Base-by-base conservation (phyloP, 23 red algal genomes). In the Agarophyton chilense region DNA sequence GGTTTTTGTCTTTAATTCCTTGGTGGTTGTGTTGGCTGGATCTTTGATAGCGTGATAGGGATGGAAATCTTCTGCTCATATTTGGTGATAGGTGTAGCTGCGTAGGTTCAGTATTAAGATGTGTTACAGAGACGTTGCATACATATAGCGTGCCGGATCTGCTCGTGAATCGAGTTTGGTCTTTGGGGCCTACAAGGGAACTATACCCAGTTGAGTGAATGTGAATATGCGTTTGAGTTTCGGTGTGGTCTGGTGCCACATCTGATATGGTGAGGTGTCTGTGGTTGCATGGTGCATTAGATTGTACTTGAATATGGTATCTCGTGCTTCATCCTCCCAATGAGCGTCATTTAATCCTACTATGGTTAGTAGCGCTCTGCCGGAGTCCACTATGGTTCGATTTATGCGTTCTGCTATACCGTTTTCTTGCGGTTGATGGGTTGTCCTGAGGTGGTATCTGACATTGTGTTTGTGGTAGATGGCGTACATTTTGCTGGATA, bases 401-500 rank as follows among this genome's bases (percentile, higher is more conserved):
- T 87, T 76, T 1, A 76, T 10, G 0, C 66, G 64, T 46, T 87
- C 83, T 14, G 83, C 83, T 22, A 40, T 36, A 4, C 35, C 31
- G 17, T 87, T 87, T 40, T 55, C 71, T 38, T 87, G 16, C 0
- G 83, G 83, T 36, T 26, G 21, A 31, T 76, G 66, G 12, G 64
- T 64, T 4, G 60, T 68, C 0, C 60, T 0, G n/a, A 51, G 16
- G 10, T 65, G 31, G 10, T 36, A 31, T 36, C 1, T 14, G 31
- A 35, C 9, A 2, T 17, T 2, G 13, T 17, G 2, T 1, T 33
- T 7, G 10, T 1, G 17, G 13, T 36, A 65, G 3, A 35, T 65
- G 0, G 26, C 16, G 2, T 6, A 18, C 31, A 82, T 55, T 19
- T 0, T 4, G 5, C 42, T 62, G 51, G 78, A 58, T 9, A 10